Evolutionary conservation across 208 protist species (phyloP), one percentile per base, ranked within the genome.

Genomic region (Wallacemonas sp.): DNA sequence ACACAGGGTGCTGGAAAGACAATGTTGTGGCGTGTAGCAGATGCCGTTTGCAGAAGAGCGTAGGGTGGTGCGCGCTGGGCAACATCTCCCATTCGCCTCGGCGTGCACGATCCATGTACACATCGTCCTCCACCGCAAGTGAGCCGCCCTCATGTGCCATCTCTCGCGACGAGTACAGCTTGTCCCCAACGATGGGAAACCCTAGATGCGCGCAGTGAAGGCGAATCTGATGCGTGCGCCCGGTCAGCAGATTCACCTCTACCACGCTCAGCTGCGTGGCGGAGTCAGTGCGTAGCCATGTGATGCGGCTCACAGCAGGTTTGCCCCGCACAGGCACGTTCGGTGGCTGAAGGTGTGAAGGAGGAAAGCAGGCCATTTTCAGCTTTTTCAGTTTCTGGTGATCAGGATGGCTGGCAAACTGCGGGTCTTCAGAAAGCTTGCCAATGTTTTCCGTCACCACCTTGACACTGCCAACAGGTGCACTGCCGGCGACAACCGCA

Each of bases 161-260:
- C n/a, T 65, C 76, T 2, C 5, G 33, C 0, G 77, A 82, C 17
- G 65, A 71, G 66, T 95, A 97, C 2, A 97, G 77, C 63, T 94
- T 94, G 62, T 94, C 88, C 1, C 88, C 88, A 15, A 94, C 68
- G 22, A 94, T 69, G 28, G 88, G 84, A 41, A 66, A 85, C 4
- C 84, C 88, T 1, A 90, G 8, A 17, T 86, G 76, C 0, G 81
- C 82, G 47, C 80, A 86, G 66, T 94, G 88, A 17, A 94, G 54
- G 15, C 88, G 79, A 58, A 94, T 94, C 42, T 94, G 88, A 68
- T 94, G 88, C 1, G 81, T 94, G 30, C 84, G 53, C 14, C 88
- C 88, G 3, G 82, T 89, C 14, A 91, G 64, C 54, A 96, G 77
- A 41, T 79, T 74, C 9, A 91, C 76, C 30, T 77, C 33, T 2